phyloP scores from a whole-genome alignment of 176 grass and related monocot species.

The Bromus sterilis region DNA sequence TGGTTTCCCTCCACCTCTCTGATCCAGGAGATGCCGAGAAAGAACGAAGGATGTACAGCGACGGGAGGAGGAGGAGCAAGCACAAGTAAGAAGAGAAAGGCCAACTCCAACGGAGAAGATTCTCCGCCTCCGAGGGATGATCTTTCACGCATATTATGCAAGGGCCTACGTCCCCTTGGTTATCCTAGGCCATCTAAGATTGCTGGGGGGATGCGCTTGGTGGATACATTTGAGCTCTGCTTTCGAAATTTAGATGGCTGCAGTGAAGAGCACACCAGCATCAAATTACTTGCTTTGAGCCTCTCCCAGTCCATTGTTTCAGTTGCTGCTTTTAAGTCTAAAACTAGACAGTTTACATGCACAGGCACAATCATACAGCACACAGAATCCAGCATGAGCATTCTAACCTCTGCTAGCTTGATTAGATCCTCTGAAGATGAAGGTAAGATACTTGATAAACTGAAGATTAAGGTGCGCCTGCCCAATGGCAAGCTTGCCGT shows the following conservation, averaged over 20 bases:
- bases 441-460: background rate
- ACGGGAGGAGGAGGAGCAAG: background rate
- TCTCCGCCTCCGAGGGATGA: background rate
- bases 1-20: background rate
- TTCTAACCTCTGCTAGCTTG: slow-evolving; percentile 19
- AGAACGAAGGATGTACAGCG: background rate
- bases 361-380: slow-evolving; percentile 1
- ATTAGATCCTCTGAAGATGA: background rate
- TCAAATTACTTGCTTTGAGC: background rate
- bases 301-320: background rate
- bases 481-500: background rate
- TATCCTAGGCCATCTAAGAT: background rate
- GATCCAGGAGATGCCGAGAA: background rate
- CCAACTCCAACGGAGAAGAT: background rate
- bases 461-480: slow-evolving; percentile 17
- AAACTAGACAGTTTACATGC: background rate
- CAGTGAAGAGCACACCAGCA: background rate
- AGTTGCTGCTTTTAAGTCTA: background rate
- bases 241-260: background rate
- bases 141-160: background rate
- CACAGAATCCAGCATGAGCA: background rate
- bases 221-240: background rate
- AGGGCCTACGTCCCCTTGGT: background rate
- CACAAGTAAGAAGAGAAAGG: background rate
- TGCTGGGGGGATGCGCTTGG: background rate